Evolutionary conservation across 352 stramenopile genomes (phyloP).

Genomic region (Globisporangium lucens): DNA sequence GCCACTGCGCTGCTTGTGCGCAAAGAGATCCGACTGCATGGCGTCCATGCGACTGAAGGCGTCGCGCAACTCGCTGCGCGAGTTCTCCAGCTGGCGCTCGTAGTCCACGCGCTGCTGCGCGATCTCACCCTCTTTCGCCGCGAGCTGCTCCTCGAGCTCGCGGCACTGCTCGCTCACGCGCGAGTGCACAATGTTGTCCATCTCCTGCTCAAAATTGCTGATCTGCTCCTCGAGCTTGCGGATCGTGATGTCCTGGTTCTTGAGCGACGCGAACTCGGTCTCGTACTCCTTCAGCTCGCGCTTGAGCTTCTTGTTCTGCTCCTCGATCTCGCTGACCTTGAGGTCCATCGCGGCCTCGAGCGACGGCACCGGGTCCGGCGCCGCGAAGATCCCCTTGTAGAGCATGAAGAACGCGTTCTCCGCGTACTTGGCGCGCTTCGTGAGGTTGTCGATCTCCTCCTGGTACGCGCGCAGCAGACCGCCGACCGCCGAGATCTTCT

Average conservation of each 20-base stretch:
- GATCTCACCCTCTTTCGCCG: conserved; percentile 71
- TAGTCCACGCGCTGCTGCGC: conserved; percentile 79
- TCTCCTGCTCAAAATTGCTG: conserved; percentile 65
- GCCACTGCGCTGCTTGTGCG: conserved; percentile 73
- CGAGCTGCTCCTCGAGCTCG: conserved; percentile 60
- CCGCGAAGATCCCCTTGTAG: conserved; percentile 85
- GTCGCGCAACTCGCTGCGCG: conserved; percentile 56
- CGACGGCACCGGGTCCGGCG: conserved; percentile 76
- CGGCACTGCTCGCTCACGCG: conserved; percentile 58
- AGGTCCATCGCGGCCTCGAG: conserved; percentile 58
- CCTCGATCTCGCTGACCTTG: conserved; percentile 78
- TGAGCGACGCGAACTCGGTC: conserved; percentile 91
- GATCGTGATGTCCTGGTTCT: conserved; percentile 98
- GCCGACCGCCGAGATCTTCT: conserved; percentile 61
- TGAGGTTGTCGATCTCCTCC: conserved; percentile 92
- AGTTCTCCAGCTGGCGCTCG: conserved; percentile 60
- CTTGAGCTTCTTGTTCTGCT: conserved; percentile 90
- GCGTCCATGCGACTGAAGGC: conserved; percentile 79
- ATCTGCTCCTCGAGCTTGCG: conserved; percentile 93
- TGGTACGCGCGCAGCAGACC: conserved; percentile 88
- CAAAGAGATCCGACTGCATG: conserved; percentile 91
- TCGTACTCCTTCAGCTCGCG: conserved; percentile 92
- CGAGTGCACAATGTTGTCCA: conserved; percentile 59
- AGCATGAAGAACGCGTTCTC: conserved; percentile 89
- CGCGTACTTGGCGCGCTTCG: conserved; percentile 87